Evolutionary conservation across 2,329 filamentous ascomycete species (phyloP), one percentile per base, ranked within the genome.

Genomic region (Pestalotiopsis sp.): DNA sequence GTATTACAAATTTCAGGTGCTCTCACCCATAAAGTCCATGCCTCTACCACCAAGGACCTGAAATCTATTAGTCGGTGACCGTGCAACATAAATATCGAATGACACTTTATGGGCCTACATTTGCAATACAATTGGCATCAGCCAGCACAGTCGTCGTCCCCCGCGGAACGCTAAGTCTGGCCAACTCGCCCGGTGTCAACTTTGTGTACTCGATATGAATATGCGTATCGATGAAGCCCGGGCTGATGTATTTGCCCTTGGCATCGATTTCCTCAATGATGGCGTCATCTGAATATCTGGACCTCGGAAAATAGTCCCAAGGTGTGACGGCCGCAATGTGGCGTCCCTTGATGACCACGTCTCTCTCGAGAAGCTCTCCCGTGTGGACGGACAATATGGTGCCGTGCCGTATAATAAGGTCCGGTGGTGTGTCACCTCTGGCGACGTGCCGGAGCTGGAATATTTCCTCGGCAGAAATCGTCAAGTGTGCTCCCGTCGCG

Each of bases 151-250:
- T 73, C 17, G 73, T 75, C 4, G 72, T 75, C 3, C 72, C 73
- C 59, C 72, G 49, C 6, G 73, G 71, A 14, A 75, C 68, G 65
- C 72, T 73, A 23, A 75, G 59, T 17, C 73, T 61, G 0, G 70
- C 72, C 45, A 74, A 68, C 39, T 69, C 68, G 5, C 68, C 68
- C 17, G 73, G 71, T 14, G 72, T 64, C 20, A 74, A 67, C 45
- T 74, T 74, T 3, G 72, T 73, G 61, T 74, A 74, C 57, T 73
- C 73, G 20, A 74, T 66, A 69, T 74, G 72, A n/a, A 74, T 72
- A 61, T 74, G 72, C n/a, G 71, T 66, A 62, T 73, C 71, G 58
- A 74, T 74, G 61, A 74, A 74, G 1, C 72, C 72, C 13, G 72
- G 73, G 38, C 65, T 69, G n/a, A 73, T 38, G 39, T 66, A 74